phyloP scores from a whole-genome alignment of 768 basidiomycete species.

The Russula compacta region DNA sequence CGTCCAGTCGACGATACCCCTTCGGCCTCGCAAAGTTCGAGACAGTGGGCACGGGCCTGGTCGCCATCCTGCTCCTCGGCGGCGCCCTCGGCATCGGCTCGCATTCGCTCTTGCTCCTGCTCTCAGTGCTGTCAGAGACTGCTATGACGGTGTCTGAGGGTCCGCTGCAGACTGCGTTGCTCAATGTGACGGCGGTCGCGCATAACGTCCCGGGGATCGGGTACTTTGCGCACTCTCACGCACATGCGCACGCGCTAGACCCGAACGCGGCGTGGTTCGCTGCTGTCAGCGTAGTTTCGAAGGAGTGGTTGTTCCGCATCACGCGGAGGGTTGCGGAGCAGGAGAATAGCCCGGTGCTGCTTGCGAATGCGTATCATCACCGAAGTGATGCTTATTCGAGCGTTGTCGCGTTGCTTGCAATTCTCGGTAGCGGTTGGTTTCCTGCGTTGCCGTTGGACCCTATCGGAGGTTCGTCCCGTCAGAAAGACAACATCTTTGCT shows the following conservation, averaged over 20 bases:
- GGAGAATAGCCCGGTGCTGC: constrained; percentile 83
- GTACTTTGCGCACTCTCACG: constrained; percentile 38
- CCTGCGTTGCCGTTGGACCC: constrained; percentile 88
- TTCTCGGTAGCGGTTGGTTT: constrained; percentile 81
- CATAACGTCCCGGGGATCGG: constrained; percentile 40
- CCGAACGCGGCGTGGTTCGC: constrained; percentile 98
- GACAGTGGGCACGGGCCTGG: constrained; percentile 85
- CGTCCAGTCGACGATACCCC: constrained; percentile 74
- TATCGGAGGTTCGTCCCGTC: constrained; percentile 60
- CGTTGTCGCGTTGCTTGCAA: constrained; percentile 83
- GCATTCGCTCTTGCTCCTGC: constrained; percentile 81
- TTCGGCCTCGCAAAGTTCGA: constrained; percentile 93
- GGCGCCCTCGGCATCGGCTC: constrained; percentile 81
- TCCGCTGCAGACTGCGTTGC: constrained; percentile 51
- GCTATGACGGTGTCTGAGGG: constrained; percentile 58
- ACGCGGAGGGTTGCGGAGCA: constrained; percentile 87
- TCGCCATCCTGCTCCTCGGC: constrained; percentile 78
- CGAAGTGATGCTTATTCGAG: constrained; percentile 96
- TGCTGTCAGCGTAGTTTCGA: constrained; percentile 62
- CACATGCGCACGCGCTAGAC: constrained; percentile 54
- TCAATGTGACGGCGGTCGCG: constrained; percentile 44
- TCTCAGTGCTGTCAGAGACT: constrained; percentile 60
- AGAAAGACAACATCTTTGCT: neutral
- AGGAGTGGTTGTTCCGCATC: constrained; percentile 89
- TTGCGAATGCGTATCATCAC: constrained; percentile 97